Conservation (phyloP, 1,284 basidiomycete genomes). For the Amylostereum areolatum region DNA sequence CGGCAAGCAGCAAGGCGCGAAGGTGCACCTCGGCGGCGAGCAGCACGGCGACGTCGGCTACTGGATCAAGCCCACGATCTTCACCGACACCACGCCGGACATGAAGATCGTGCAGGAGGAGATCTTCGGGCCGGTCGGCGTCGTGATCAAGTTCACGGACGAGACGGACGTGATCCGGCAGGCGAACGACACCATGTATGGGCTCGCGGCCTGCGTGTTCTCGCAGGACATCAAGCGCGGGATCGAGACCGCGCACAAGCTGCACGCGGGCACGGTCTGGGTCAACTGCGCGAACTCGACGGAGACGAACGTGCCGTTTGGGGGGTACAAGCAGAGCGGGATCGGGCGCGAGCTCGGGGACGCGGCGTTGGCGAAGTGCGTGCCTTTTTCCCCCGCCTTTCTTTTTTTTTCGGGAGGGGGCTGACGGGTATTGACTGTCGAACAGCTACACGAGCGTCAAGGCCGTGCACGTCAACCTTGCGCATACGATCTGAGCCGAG, state of each 20-base stretch:
- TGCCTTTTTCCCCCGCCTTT: conserved; percentile 12
- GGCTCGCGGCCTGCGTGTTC: conserved; percentile 85
- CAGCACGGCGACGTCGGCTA: conserved; percentile 70
- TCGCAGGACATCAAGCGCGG: conserved; percentile 74
- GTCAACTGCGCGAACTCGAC: conserved; percentile 74
- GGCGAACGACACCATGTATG: conserved; percentile 87
- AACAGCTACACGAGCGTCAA: not conserved
- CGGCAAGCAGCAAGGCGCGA: conserved; percentile 84
- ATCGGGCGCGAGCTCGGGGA: conserved; percentile 85
- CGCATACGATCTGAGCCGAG: no score
- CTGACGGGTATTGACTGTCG: not conserved
- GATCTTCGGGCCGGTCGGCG: conserved; percentile 84
- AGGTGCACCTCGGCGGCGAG: conserved; percentile 69
- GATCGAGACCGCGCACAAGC: conserved; percentile 65
- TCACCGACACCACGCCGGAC: conserved; percentile 68
- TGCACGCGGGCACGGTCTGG: conserved; percentile 84
- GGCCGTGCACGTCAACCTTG: not conserved
- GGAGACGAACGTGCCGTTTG: conserved; percentile 70
- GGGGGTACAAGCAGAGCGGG: conserved; percentile 85
- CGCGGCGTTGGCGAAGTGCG: conserved; percentile 68
- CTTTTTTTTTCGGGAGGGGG: not conserved
- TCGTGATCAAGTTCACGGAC: conserved; percentile 68
- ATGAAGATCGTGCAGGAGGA: conserved; percentile 91
- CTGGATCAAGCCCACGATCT: conserved; percentile 83
- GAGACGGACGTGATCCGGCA: conserved; percentile 59